Evolutionary conservation across 2,329 filamentous ascomycete genomes (phyloP).

Genomic region (Aspergillus puulaauensis): DNA sequence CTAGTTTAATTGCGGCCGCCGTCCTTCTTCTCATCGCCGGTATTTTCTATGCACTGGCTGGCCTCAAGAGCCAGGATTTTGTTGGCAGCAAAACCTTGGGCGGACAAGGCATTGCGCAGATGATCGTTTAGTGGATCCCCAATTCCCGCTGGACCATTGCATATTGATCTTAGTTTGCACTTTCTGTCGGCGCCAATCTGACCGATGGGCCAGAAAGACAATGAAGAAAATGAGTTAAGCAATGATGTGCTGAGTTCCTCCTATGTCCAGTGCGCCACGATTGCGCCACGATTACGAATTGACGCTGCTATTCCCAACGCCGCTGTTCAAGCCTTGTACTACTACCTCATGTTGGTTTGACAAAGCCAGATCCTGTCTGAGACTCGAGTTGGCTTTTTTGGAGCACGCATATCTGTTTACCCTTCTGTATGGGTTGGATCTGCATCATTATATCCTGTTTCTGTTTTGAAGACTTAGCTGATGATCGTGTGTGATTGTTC

Average conservation of each 20-base stretch:
- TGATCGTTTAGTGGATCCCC: slow-evolving; percentile 74
- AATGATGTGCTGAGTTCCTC: slow-evolving; percentile 10
- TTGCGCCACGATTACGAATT: slow-evolving; percentile 25
- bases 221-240: slow-evolving; percentile 1
- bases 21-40: slow-evolving; percentile 76
- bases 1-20: slow-evolving; percentile 81
- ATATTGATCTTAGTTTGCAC: neutral
- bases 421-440: slow-evolving; percentile 5
- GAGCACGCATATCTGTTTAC: slow-evolving; percentile 7
- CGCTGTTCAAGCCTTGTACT: slow-evolving; percentile 21
- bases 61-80: slow-evolving; percentile 46
- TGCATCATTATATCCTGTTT: slow-evolving; percentile 6
- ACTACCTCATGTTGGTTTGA: slow-evolving; percentile 16
- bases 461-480: slow-evolving; percentile 2
- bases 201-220: neutral
- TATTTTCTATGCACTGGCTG: slow-evolving; percentile 67
- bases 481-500: neutral
- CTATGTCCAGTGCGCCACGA: slow-evolving; percentile 20
- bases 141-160: neutral
- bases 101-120: slow-evolving; percentile 89
- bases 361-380: slow-evolving; percentile 7
- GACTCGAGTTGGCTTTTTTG: slow-evolving; percentile 9
- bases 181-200: neutral
- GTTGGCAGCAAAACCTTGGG: slow-evolving; percentile 86
- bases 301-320: slow-evolving; percentile 18